These are phyloP conservation scores for Trichoderma breve DNA, from an alignment of 2,329 filamentous ascomycete genomes.

Conservation along the genomic window DNA sequence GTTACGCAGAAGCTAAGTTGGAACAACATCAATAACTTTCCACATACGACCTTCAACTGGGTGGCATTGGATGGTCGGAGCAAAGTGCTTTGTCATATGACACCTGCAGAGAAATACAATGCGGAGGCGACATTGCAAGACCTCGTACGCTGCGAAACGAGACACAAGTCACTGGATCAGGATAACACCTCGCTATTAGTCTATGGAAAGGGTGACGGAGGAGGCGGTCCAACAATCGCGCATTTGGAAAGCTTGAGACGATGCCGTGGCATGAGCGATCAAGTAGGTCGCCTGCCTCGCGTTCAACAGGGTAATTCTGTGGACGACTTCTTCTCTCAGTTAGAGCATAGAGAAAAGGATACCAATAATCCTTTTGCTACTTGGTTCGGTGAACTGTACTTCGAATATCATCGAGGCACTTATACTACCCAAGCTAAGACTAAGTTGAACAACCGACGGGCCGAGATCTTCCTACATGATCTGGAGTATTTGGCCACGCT, in stretches of 20 bases:
- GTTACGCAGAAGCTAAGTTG: background rate
- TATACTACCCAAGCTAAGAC: background rate
- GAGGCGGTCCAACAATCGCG: background rate
- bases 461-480: background rate
- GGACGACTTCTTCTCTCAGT: background rate
- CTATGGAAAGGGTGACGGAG: background rate
- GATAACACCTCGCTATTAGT: background rate
- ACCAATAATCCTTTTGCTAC: background rate
- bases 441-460: background rate
- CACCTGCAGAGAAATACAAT: background rate
- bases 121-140: background rate
- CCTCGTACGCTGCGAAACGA: background rate
- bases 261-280: background rate
- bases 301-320: background rate
- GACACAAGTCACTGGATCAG: background rate
- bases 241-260: background rate
- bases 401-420: background rate
- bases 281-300: background rate
- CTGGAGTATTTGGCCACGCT: background rate
- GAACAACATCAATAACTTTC: background rate
- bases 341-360: background rate
- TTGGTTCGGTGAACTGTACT: background rate
- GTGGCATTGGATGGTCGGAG: background rate
- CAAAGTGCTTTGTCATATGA: background rate
- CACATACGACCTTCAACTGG: background rate